phyloP scores from a whole-genome alignment of 768 basidiomycete species.

The Pilatotrama ljubarskyi region DNA sequence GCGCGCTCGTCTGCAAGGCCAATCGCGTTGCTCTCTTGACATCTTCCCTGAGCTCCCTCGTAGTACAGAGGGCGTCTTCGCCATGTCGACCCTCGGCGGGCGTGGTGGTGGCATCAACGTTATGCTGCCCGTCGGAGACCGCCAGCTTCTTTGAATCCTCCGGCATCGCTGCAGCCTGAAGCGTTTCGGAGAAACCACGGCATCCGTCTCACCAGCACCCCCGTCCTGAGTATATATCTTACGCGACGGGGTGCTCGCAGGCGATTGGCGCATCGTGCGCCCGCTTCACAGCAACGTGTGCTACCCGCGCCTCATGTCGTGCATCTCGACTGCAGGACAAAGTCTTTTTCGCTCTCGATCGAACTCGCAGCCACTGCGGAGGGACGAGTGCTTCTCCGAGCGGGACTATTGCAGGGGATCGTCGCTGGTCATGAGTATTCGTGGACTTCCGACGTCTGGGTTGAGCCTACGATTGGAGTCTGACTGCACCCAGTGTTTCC shows the following conservation, averaged over 20 bases:
- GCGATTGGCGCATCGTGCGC: conserved; percentile 4
- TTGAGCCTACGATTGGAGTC: background rate
- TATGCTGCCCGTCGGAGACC: background rate
- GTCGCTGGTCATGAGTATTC: conserved; percentile 1
- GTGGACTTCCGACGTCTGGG: background rate
- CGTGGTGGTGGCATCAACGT: background rate
- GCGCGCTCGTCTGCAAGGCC: background rate
- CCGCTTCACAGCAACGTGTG: conserved; percentile 1
- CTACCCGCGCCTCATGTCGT: conserved; percentile 4
- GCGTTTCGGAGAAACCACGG: background rate
- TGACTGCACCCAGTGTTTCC: background rate
- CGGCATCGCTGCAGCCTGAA: background rate
- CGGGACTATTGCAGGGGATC: background rate
- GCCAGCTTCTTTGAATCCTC: background rate
- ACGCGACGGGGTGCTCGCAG: conserved; percentile 3
- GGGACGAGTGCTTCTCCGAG: background rate
- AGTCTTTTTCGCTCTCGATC: conserved; percentile 3
- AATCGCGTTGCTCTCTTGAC: background rate
- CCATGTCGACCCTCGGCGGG: background rate
- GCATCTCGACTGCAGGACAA: background rate
- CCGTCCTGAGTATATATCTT: conserved; percentile 8
- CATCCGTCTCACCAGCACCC: background rate
- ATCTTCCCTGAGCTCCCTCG: background rate
- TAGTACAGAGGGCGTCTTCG: background rate
- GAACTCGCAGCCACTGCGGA: background rate